Conservation (phyloP, 768 basidiomycete genomes). For the Tulasnella sp. region DNA sequence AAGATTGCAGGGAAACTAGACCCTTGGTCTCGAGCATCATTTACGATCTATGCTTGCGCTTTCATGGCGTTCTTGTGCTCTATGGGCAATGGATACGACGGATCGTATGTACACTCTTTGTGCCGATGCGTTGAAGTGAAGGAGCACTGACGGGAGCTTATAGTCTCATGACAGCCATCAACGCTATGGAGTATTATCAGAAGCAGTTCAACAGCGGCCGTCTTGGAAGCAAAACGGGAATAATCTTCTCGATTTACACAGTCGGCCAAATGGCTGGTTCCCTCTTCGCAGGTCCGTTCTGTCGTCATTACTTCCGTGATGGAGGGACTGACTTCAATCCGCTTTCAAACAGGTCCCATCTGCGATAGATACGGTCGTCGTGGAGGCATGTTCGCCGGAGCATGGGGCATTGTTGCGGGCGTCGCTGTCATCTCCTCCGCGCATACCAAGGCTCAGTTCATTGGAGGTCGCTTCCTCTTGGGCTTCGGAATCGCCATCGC, state of each 20-base stretch:
- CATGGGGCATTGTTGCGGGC: conserved; percentile 19
- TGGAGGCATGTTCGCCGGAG: conserved; percentile 19
- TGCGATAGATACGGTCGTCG: conserved; percentile 20
- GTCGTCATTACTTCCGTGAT: neutral
- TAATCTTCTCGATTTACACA: conserved; percentile 14
- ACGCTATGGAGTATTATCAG: conserved; percentile 14
- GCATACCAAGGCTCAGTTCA: conserved; percentile 19
- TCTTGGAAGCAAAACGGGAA: neutral
- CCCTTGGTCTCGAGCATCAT: conserved; percentile 8
- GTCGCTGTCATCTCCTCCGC: conserved; percentile 19
- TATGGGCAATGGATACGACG: conserved; percentile 12
- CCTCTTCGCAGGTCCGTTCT: conserved; percentile 15
- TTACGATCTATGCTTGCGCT: conserved; percentile 3
- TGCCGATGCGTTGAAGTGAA: neutral
- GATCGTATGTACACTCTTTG: neutral
- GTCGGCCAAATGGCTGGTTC: conserved; percentile 20
- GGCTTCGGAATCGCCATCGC: conserved; percentile 23
- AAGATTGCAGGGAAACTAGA: neutral
- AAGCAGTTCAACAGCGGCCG: neutral
- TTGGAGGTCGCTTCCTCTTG: conserved; percentile 22
- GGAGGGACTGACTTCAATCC: neutral
- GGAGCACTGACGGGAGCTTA: neutral
- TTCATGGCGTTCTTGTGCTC: conserved; percentile 6
- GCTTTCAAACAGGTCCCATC: neutral
- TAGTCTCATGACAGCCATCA: conserved; percentile 9